These are phyloP conservation scores for Pelargonium nanum DNA, from an alignment of 345 rosid species.

Conservation along the genomic window DNA sequence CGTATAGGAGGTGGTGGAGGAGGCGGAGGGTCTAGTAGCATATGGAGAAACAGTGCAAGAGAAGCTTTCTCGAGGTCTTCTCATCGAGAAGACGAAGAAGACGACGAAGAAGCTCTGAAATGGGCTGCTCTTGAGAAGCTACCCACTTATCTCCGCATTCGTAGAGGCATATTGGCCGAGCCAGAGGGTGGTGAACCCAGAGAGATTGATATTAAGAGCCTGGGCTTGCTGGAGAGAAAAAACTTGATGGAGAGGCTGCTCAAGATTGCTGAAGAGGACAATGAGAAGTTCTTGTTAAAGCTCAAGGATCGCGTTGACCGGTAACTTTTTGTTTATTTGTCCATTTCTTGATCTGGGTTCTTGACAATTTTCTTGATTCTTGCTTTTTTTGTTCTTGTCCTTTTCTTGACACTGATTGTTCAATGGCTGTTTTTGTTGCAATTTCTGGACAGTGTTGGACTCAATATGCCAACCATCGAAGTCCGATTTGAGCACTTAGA, in stretches of 20 bases:
- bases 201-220: conserved; percentile 54
- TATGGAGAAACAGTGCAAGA: conserved; percentile 29
- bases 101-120: conserved; percentile 68
- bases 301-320: conserved; percentile 66
- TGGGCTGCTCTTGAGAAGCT: conserved; percentile 93
- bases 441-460: conserved; percentile 51
- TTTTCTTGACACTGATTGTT: neutral
- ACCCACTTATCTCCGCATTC: conserved; percentile 57
- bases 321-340: conserved; percentile 12
- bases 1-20: conserved; percentile 20
- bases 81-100: conserved; percentile 39
- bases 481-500: conserved; percentile 12
- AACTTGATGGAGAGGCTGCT: conserved; percentile 62
- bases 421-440: neutral
- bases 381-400: neutral
- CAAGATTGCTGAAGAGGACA: conserved; percentile 68
- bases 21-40: conserved; percentile 14
- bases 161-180: conserved; percentile 57
- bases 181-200: conserved; percentile 39
- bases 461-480: conserved; percentile 53
- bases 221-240: conserved; percentile 61
- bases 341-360: neutral
- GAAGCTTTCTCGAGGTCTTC: conserved; percentile 44
- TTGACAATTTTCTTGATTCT: neutral
- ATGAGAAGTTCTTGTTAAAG: conserved; percentile 72